Evolutionary conservation across 768 basidiomycete species (phyloP), one percentile per base, ranked within the genome.

Genomic region (Suillus plorans): DNA sequence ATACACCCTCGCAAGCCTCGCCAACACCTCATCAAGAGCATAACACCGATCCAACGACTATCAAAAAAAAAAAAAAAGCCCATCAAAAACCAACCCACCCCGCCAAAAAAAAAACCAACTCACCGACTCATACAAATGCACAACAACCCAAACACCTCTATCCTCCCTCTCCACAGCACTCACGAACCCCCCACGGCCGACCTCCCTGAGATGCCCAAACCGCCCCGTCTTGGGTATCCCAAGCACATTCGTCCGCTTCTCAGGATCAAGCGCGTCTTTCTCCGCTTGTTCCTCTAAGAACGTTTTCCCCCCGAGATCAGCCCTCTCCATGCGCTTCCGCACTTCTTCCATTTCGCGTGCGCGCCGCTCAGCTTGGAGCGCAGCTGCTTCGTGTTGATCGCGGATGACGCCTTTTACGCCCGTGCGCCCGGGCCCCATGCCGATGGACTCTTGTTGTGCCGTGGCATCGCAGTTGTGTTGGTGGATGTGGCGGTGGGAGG

Each of bases 391-490:
- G 64, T 87, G 81, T 37, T 86, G 83, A 76, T 95, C 93, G 34
- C 92, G 85, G 63, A 95, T 91, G 64, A 95, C 93, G 31, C 93
- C 92, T 69, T 95, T 95, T 56, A 94, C 93, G 25, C 93, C 93
- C 6, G 93, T 95, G 34, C 93, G 82, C 5, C 92, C 92, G 12
- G 90, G 90, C 4, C 89, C 91, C 89, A 94, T 90, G 10, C 93
- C 91, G 59, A 94, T 92, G 14, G 88, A 87, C 62, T 89, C 86
- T 57, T 79, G 75, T 9, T 62, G 66, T 13, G 68, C 60, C 5
- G 31, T 31, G 31, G 31, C 31, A 31, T 31, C 31, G 31, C 31
- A 5, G 5, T 6, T 6, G 6, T 31, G 31, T 3, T 5, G 5
- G 31, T 31, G 1, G 31, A 31, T 31, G 31, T 1, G 47, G 18